Conservation (phyloP, 1,284 basidiomycete species). For the Hymenochaete sp. region DNA sequence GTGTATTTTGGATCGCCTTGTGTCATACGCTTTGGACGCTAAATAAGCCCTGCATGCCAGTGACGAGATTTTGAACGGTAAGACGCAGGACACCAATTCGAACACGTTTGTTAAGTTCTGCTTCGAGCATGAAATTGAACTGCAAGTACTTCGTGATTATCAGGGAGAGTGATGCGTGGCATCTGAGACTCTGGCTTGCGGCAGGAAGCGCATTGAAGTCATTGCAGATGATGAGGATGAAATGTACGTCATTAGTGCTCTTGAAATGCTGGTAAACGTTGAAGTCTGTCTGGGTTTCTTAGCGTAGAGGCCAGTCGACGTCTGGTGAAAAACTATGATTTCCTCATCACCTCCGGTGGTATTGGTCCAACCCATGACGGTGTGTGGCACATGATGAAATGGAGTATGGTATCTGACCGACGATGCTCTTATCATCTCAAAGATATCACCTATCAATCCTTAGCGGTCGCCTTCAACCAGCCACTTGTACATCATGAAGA, state of each 20-base stretch:
- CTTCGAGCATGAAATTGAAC: slow-evolving; percentile 79
- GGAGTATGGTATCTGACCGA: no score
- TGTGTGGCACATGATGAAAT: slow-evolving; percentile 31
- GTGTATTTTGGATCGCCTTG: slow-evolving; percentile 21
- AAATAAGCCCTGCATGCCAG: slow-evolving; percentile 29
- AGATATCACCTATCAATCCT: slow-evolving; percentile 86
- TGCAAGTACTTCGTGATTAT: slow-evolving; percentile 57
- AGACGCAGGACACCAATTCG: slow-evolving; percentile 82
- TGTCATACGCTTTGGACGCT: neutral
- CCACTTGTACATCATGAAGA: slow-evolving; percentile 72
- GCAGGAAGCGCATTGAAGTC: slow-evolving; percentile 84
- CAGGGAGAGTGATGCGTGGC: neutral
- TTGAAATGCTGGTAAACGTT: no score
- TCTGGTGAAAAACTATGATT: slow-evolving; percentile 78
- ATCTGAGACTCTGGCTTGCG: neutral
- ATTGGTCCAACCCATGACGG: slow-evolving; percentile 86
- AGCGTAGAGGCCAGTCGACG: slow-evolving; percentile 80
- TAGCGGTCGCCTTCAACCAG: slow-evolving; percentile 80
- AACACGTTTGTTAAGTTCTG: slow-evolving; percentile 80
- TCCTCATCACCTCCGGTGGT: slow-evolving; percentile 81
- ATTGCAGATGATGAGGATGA: slow-evolving; percentile 85
- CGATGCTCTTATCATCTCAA: slow-evolving; percentile 1
- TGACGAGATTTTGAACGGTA: slow-evolving; percentile 80
- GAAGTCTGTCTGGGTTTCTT: no score
- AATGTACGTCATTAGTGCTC: slow-evolving; percentile 51